Base-by-base conservation (phyloP, 73 alveolate genomes). In the Strombidium stylifer region DNA sequence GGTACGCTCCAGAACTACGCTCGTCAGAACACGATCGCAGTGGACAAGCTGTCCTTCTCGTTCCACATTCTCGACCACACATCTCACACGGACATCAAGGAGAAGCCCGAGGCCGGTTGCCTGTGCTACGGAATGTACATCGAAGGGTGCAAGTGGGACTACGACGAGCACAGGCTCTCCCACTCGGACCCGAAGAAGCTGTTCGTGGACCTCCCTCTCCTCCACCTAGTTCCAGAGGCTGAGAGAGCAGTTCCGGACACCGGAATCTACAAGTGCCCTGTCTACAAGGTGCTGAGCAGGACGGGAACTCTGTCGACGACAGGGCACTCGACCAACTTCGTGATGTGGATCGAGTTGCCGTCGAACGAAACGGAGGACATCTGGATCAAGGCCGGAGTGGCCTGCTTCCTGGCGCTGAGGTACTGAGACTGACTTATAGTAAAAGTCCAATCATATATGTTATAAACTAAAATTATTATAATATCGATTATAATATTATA, bases 351-450 rank as follows among this genome's bases (percentile, higher is more conserved):
- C 68, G 99, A 96, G 73, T 78, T 97, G 66, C 98, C 99, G 19
- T 59, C 99, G 14, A 80, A 80, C 64, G 97, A 93, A 57, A 77
- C 65, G 37, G 97, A 94, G 40, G 96, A 95, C 62, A 93, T 90
- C 15, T 97, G 99, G 99, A 93, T 97, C 53, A 96, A 97, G 58
- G 99, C 99, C 21, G 99, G 99, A 15, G 99, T 96, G 23, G 99
- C 99, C 0, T 94, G 96, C 71, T 97, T 97, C 96, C 80, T 97
- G 58, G 87, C 99, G 32, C 90, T 97, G 54, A 97, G 97, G 83
- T 90, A 86, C 68, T 94, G 93, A 87, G 10, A 12, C n/a, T n/a
- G n/a, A n/a, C n/a, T n/a, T n/a, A n/a, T n/a, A n/a, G n/a, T n/a
- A n/a, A 6, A 57, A 53, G n/a, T n/a, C n/a, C n/a, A n/a, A n/a